Evolutionary conservation across 768 basidiomycete species (phyloP).

Genomic region (Mycena galopus): DNA sequence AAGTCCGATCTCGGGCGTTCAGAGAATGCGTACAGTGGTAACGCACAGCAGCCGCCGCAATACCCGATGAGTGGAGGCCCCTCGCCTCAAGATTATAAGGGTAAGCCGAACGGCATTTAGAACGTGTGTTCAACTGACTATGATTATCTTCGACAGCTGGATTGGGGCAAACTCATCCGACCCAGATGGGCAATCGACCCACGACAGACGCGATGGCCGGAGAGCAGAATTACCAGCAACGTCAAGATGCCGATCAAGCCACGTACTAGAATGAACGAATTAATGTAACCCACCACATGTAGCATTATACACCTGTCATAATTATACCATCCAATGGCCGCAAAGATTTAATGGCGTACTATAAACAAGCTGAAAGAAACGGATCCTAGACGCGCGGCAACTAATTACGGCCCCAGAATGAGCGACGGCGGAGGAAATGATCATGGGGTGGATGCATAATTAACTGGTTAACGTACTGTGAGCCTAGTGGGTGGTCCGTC

Average conservation of each 20-base stretch:
- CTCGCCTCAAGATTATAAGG: slow-evolving; percentile 14
- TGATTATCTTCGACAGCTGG: slow-evolving; percentile 5
- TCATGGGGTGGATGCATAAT: too few species aligned
- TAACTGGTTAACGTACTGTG: too few species aligned
- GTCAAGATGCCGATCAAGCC: slow-evolving; percentile 25
- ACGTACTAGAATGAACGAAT: background rate
- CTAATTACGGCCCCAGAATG: too few species aligned
- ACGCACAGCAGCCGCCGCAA: slow-evolving; percentile 7
- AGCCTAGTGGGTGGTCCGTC: too few species aligned
- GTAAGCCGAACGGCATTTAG: background rate
- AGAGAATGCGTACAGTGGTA: slow-evolving; percentile 27
- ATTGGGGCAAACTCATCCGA: slow-evolving; percentile 23
- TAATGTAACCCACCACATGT: background rate
- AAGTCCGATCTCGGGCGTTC: slow-evolving; percentile 24
- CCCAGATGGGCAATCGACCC: slow-evolving; percentile 29
- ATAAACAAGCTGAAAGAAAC: too few species aligned
- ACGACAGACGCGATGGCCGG: slow-evolving; percentile 7
- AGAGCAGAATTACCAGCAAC: slow-evolving; percentile 20
- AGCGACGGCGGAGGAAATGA: too few species aligned
- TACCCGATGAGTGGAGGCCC: slow-evolving; percentile 23
- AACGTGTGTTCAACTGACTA: too few species aligned
- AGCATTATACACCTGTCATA: background rate
- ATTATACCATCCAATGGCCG: background rate
- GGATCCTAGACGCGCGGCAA: too few species aligned
- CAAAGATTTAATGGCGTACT: too few species aligned